Conservation (phyloP, 2,329 filamentous ascomycete genomes). For the Epichloe glyceriae region DNA sequence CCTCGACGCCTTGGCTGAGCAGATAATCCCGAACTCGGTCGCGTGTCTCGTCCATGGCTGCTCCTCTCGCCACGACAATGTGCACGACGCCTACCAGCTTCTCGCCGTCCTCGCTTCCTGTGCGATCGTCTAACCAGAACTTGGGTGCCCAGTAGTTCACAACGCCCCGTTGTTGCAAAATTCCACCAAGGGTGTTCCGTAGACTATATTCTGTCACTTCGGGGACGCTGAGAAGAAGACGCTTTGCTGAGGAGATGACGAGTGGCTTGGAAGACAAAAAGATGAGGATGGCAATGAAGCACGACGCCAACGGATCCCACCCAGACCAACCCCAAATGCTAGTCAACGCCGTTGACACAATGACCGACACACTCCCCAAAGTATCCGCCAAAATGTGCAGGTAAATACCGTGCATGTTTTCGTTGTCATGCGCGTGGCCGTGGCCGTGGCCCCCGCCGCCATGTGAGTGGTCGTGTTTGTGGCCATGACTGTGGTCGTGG, state of each 20-base stretch:
- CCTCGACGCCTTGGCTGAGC: slow-evolving; percentile 57
- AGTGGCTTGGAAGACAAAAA: slow-evolving; percentile 85
- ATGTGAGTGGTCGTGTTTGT: slow-evolving; percentile 31
- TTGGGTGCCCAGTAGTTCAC: slow-evolving; percentile 75
- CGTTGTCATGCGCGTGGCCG: slow-evolving; percentile 56
- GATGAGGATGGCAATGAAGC: slow-evolving; percentile 84
- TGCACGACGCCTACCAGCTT: slow-evolving; percentile 75
- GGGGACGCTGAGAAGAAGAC: slow-evolving; percentile 72
- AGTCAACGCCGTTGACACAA: slow-evolving; percentile 78
- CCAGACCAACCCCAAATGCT: slow-evolving; percentile 82
- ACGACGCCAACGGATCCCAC: slow-evolving; percentile 90
- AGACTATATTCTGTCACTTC: slow-evolving; percentile 78
- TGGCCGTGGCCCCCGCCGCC: slow-evolving; percentile 14
- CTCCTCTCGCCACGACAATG: slow-evolving; percentile 58
- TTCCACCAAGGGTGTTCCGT: slow-evolving; percentile 71
- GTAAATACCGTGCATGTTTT: slow-evolving; percentile 97
- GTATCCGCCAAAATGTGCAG: slow-evolving; percentile 91
- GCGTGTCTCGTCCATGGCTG: slow-evolving; percentile 71
- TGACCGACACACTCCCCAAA: slow-evolving; percentile 85
- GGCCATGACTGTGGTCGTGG: slow-evolving; percentile 26
- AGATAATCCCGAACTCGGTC: slow-evolving; percentile 65
- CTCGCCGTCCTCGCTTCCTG: slow-evolving; percentile 27
- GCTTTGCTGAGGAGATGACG: slow-evolving; percentile 70
- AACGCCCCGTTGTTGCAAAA: slow-evolving; percentile 72
- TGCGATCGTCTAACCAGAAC: slow-evolving; percentile 79